Base-by-base conservation (phyloP, 345 rosid genomes). In the Syzygium aqueum region DNA sequence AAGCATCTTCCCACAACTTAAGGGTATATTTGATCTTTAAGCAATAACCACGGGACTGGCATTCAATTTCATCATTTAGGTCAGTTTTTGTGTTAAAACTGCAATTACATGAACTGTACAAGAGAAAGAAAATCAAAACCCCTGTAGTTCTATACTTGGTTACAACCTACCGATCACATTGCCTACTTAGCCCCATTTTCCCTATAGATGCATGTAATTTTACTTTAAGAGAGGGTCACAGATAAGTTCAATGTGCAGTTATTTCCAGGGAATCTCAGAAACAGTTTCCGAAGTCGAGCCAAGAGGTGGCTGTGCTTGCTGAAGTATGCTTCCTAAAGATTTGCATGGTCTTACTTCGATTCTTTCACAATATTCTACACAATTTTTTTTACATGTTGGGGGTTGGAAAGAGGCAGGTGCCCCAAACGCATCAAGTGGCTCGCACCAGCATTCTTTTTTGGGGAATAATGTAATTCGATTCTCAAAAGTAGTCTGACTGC, bases 241-340 rank as follows among this genome's bases (percentile, higher is more conserved):
- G 1, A 37, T 37, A 73, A 73, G 27, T 73, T 73, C 49, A 17
- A 73, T 51, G 50, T 85, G 88, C 95, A 97, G 98, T 77, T 97
- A 94, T 83, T 92, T 65, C 87, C 92, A 73, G 89, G 94, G 93
- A 3, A 85, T 96, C 46, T 90, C 95, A 49, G 95, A 89, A 86
- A 87, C 94, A 88, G 89, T 93, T 86, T 93, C 95, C 14, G 96
- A 96, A 86, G 90, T 84, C 53, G 97, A 94, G 84, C 95, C 84
- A 73, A 84, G 91, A 90, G 91, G 98, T 86, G 95, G 95, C 7
- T 97, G 99, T 87, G 93, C 94, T 25, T 97, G 98, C 89, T 97
- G 89, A 93, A 73, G 82, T 21, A 19, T 19, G 49, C 82, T 37
- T 73, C 23, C 13, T 73, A 37, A 73, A 73, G 49, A 73, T 73